Evolutionary conservation across 768 basidiomycete species (phyloP).

Genomic region (Neoboletus subvelutipes): DNA sequence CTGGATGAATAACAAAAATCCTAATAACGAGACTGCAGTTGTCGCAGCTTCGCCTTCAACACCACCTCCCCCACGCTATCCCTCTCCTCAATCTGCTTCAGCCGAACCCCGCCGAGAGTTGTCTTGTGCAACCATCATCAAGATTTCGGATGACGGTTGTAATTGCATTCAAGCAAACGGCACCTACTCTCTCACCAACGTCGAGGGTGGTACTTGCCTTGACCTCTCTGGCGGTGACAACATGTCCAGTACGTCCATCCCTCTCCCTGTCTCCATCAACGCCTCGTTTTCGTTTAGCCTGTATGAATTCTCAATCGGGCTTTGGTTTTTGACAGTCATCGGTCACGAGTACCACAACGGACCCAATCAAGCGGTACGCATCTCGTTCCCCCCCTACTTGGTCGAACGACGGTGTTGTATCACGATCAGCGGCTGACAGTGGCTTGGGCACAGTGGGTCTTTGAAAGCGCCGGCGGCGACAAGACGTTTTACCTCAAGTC

Average conservation of each 20-base stretch:
- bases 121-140: too few relatives aligned
- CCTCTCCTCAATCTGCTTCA: too few relatives aligned
- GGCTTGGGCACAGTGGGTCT: constrained; percentile 43
- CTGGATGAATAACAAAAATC: too few relatives aligned
- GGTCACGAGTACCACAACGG: constrained; percentile 46
- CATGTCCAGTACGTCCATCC: constrained; percentile 43
- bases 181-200: constrained; percentile 50
- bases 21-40: too few relatives aligned
- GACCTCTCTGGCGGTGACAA: constrained; percentile 59
- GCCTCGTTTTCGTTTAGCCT: too few relatives aligned
- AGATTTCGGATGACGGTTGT: too few relatives aligned
- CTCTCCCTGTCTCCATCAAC: too few relatives aligned
- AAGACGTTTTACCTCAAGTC: constrained; percentile 44
- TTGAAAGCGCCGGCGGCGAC: constrained; percentile 28
- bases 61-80: too few relatives aligned
- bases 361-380: constrained; percentile 48
- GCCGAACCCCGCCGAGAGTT: too few relatives aligned
- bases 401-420: too few relatives aligned
- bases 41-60: too few relatives aligned
- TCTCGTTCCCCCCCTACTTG: not conserved
- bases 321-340: constrained; percentile 38
- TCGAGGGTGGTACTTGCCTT: constrained; percentile 49
- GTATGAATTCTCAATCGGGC: not conserved
- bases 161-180: constrained; percentile 32
- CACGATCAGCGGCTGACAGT: not conserved